Percentiles rank a stretch among this genome's conserved stretches.
Evolutionary conservation across 2,329 filamentous ascomycete genomes (phyloP).

Genomic region (Colletotrichum camelliae): DNA sequence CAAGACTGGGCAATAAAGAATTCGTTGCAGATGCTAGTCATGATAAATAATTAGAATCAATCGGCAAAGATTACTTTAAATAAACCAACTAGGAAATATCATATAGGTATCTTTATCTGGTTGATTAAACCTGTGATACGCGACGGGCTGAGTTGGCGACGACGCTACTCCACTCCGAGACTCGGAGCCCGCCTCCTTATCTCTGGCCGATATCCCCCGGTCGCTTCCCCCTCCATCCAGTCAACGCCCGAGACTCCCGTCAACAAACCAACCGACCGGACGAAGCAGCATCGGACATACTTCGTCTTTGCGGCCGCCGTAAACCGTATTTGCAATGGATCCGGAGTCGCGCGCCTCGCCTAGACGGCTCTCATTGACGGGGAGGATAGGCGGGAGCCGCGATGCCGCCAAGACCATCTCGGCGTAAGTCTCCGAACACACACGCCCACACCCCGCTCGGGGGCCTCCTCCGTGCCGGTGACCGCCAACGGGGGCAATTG

Average conservation of each 20-base stretch:
- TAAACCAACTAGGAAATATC: not conserved
- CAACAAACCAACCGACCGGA: not conserved
- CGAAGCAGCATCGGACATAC: not conserved
- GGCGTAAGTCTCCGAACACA: conserved; percentile 13
- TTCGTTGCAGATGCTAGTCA: not conserved
- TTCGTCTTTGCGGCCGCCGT: no score
- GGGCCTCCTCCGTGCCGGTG: not conserved
- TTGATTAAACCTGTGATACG: not conserved
- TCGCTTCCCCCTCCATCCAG: not conserved
- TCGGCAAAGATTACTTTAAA: no score
- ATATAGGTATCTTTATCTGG: not conserved
- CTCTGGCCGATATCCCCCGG: not conserved
- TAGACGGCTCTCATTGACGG: not conserved
- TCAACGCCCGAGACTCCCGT: not conserved
- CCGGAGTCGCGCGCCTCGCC: not conserved
- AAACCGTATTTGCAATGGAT: not conserved
- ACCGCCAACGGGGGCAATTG: not conserved
- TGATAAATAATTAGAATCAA: no score
- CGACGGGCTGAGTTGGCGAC: not conserved
- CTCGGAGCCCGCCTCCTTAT: not conserved
- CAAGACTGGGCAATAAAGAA: not conserved
- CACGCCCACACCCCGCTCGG: not conserved
- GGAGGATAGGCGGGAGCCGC: not conserved
- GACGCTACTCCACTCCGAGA: not conserved
- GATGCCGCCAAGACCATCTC: conserved; percentile 12